Base-by-base conservation (phyloP, 208 protist genomes). In the Wallacemonas rigidus region DNA sequence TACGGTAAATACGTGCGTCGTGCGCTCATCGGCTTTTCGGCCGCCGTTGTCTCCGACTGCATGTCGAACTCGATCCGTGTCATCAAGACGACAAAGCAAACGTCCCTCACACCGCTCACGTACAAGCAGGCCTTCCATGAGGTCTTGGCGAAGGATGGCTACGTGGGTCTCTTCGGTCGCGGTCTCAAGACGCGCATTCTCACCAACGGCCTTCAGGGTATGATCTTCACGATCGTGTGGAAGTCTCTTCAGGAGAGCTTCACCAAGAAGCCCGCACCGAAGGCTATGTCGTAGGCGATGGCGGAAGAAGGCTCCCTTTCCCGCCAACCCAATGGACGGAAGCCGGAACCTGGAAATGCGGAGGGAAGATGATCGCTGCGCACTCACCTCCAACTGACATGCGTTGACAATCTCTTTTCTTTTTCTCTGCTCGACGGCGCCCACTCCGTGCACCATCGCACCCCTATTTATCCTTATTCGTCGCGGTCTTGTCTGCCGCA, bases 31-130 rank as follows among this genome's bases (percentile, higher is more conserved):
- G 71, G 71, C 62, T 75, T 75, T 54, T 64, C 36, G 43, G 58
- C 71, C 3, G 71, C 71, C 6, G 71, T 75, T 15, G 61, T 75
- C 8, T 75, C 71, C 17, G 71, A 75, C 62, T 75, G 71, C 71
- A 48, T 67, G 57, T 69, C 61, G 38, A 75, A 75, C 71, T 75
- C 71, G 7, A 67, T 75, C 48, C 71, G 71, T 63, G 71, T 75
- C n/a, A 55, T 75, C 17, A 75, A 75, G 71, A 75, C 71, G 50
- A 69, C 71, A 4, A 75, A 75, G 71, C 71, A 75, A 54, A 75
- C 71, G 4, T 44, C 47, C 2, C 53, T 40, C 41, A 64, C 44
- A 9, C 53, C 60, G n/a, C 26, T 76, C 54, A 67, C 72, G 15
- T 69, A 76, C 72, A 44, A 45, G 45, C 43, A 69, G 47, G 64